Base-by-base conservation (phyloP, 345 rosid species). In the Tarenaya hassleriana region DNA sequence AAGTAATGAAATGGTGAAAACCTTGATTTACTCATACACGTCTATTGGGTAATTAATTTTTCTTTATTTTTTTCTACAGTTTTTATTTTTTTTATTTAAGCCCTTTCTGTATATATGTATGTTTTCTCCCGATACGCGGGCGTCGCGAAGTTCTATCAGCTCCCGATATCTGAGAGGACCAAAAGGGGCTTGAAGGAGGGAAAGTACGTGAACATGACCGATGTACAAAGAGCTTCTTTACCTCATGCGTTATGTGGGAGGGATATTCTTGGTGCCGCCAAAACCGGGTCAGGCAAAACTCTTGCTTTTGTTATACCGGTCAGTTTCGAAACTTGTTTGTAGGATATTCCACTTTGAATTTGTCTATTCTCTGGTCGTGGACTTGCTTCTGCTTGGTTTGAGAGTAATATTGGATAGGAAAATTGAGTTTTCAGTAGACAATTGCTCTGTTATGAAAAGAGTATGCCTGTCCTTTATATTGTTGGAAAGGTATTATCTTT, bases 251-350 rank as follows among this genome's bases (percentile, higher is more conserved):
- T 91, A 50, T 87, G 95, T 37, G 92, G 92, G 10, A 74, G 92
- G 47, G 96, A 91, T 71, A 69, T 84, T 47, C 80, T 91, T 10
- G 98, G 98, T 12, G 98, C 98, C n/a, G n/a, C n/a, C n/a, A n/a
- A n/a, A n/a, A n/a, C n/a, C n/a, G n/a, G n/a, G n/a, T n/a, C n/a
- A n/a, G 98, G 95, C 16, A 88, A 91, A 73, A 88, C 98, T 1
- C 73, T 91, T 1, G 96, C 96, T 52, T 91, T 91, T 69, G 70
- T 84, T 43, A 76, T 91, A 20, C 95, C 96, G 33, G 98, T 7
- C 3, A 16, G 18, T 14, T 37, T 14, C 8, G 4, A 18, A 29
- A 4, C 34, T 50, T 34, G 7, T 52, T 1, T 40, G 3, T 24
- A 14, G 12, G 8, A 16, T 5, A 3, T 4, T 7, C 40, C 11